These are phyloP conservation scores for Trichoderma brevicompactum DNA, from an alignment of 2,329 filamentous ascomycete species.

Conservation along the genomic window DNA sequence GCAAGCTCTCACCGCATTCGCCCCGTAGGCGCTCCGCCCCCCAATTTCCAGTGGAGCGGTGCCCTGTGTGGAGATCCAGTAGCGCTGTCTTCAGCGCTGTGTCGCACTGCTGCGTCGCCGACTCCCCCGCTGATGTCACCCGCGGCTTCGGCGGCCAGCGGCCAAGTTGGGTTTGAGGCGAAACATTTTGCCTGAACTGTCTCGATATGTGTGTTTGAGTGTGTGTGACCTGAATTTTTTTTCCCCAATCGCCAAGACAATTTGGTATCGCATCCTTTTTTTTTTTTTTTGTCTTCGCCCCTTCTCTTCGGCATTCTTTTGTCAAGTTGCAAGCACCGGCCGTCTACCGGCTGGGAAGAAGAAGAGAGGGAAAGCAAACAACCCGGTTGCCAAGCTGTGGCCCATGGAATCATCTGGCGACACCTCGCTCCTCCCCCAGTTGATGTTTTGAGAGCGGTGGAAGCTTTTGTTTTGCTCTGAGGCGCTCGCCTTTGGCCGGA, in stretches of 20 bases:
- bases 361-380: neutral
- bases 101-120: constrained; percentile 12
- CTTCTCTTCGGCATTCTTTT: neutral
- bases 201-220: no score
- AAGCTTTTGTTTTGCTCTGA: neutral
- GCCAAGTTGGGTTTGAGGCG: neutral
- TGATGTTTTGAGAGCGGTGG: constrained; percentile 1
- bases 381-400: neutral
- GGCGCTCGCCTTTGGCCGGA: neutral
- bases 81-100: constrained; percentile 11
- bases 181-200: neutral
- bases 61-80: constrained; percentile 1
- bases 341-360: neutral
- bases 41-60: constrained; percentile 13
- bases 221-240: neutral
- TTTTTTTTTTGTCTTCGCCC: neutral
- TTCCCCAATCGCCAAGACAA: neutral
- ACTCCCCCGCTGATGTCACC: constrained; percentile 26
- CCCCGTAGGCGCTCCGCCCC: neutral
- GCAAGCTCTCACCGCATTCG: constrained; percentile 17
- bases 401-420: constrained; percentile 2
- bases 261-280: neutral
- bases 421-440: neutral
- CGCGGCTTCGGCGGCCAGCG: constrained; percentile 19
- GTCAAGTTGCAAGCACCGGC: neutral